Evolutionary conservation across 331 rosid species (phyloP), one percentile per base, ranked within the genome.

Genomic region (Acacia concinna): DNA sequence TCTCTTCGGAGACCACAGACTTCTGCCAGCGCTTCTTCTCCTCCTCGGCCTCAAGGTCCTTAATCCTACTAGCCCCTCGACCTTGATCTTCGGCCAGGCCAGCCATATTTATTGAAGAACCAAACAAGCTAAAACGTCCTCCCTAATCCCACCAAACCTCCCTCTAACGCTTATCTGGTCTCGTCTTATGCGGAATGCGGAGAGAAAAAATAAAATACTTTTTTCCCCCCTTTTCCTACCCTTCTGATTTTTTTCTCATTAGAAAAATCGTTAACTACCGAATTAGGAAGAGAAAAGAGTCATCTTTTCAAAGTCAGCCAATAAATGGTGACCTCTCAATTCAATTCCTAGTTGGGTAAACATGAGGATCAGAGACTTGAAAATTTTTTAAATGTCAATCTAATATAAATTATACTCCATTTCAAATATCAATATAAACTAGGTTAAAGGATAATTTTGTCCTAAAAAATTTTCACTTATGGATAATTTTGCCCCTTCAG

Each of bases 31-130:
- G n/a, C 7, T 74, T 67, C 51, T 37, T 73, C 25, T 71, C 44
- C n/a, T 60, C 68, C 78, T 49, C 85, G 27, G 41, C 23, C 66
- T 60, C 81, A 27, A 25, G 44, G 30, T 68, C 83, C 75, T 84
- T 82, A 77, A 77, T 35, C 81, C 46, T 84, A 79, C 70, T 28
- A 80, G 74, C 46, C 80, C 81, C 84, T 79, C 78, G 76, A 75
- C 44, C 52, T 69, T 80, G 76, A 78, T 76, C 80, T 37, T 8
- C 41, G 41, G 38, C 54, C 23, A 47, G 76, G 43, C 86, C 69
- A 73, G 90, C 91, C 93, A 91, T 91, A 68, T 27, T 77, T 78
- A 69, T 84, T 79, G 75, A 82, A 76, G 79, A 46, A 57, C 65
- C 66, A 41, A 79, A 30, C 81, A 78, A 28, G 21, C 51, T 44